These are phyloP conservation scores for Dendrobium officinale DNA, from an alignment of 106 monocot genomes.

Conservation along the genomic window DNA sequence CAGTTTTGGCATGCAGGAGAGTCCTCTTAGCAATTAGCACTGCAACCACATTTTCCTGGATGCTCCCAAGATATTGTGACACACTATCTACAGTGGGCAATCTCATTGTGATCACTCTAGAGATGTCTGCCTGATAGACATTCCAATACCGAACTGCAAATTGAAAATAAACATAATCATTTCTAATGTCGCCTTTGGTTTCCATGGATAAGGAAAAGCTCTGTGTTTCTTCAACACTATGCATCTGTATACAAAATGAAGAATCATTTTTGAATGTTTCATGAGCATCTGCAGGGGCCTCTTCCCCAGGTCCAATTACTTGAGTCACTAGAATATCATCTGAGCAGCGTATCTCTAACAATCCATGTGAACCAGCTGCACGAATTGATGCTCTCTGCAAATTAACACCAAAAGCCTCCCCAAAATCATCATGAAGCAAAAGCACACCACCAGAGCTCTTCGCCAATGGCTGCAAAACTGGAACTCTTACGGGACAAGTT, in stretches of 20 bases:
- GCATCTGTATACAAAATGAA: constrained; percentile 80
- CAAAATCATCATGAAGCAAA: constrained; percentile 98
- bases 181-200: constrained; percentile 67
- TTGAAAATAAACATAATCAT: constrained; percentile 78
- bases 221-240: constrained; percentile 93
- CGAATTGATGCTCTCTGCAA: constrained; percentile 86
- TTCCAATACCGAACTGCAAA: constrained; percentile 83
- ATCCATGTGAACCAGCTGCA: constrained; percentile 84
- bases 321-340: constrained; percentile 92
- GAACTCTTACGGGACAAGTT: constrained; percentile 83
- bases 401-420: constrained; percentile 98
- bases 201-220: constrained; percentile 90
- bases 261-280: constrained; percentile 89
- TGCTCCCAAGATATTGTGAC: constrained; percentile 65
- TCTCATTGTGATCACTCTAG: constrained; percentile 86
- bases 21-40: constrained; percentile 88
- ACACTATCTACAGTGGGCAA: constrained; percentile 80
- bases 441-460: constrained; percentile 90
- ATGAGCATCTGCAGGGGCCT: constrained; percentile 67
- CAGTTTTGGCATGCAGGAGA: constrained; percentile 54
- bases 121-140: constrained; percentile 70
- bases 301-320: constrained; percentile 97
- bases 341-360: constrained; percentile 91
- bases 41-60: constrained; percentile 74
- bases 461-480: constrained; percentile 81